Evolutionary conservation across 2,329 filamentous ascomycete species (phyloP).

Genomic region (Alternaria ventricosa): DNA sequence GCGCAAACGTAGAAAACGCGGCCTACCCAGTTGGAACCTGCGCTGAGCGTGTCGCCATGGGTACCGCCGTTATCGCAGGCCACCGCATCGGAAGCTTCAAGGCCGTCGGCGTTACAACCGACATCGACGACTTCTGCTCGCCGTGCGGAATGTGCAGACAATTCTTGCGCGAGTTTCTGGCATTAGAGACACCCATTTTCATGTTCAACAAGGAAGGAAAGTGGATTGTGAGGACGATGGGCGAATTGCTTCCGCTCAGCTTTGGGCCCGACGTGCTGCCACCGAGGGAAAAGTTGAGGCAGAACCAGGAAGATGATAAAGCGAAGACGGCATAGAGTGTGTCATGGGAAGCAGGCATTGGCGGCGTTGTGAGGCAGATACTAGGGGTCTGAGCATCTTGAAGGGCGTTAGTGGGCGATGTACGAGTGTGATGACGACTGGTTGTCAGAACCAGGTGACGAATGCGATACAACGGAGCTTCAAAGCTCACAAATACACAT

Average conservation of each 20-base stretch:
- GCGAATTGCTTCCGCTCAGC: constrained; percentile 63
- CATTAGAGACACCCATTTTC: constrained; percentile 71
- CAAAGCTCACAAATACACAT: not conserved
- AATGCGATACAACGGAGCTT: not conserved
- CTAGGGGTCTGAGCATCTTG: not conserved
- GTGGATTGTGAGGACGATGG: constrained; percentile 72
- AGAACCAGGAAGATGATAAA: constrained; percentile 33
- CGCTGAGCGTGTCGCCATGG: constrained; percentile 87
- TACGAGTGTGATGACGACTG: not conserved
- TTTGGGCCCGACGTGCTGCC: constrained; percentile 60
- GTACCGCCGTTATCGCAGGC: constrained; percentile 73
- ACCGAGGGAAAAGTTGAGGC: constrained; percentile 41
- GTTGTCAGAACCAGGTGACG: not conserved
- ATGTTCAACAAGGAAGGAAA: constrained; percentile 89
- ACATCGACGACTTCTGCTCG: constrained; percentile 61
- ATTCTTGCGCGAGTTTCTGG: constrained; percentile 64
- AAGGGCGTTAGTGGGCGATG: not conserved
- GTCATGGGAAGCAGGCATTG: not conserved
- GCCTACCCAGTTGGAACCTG: constrained; percentile 94
- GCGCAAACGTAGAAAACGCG: constrained; percentile 85
- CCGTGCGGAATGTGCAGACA: constrained; percentile 98
- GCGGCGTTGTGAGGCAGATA: not conserved
- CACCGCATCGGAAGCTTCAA: constrained; percentile 56
- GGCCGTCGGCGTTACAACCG: constrained; percentile 84
- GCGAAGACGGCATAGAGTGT: constrained; percentile 21